Base-by-base conservation (phyloP, 208 protist genomes). In the Trypanosoma vivax region DNA sequence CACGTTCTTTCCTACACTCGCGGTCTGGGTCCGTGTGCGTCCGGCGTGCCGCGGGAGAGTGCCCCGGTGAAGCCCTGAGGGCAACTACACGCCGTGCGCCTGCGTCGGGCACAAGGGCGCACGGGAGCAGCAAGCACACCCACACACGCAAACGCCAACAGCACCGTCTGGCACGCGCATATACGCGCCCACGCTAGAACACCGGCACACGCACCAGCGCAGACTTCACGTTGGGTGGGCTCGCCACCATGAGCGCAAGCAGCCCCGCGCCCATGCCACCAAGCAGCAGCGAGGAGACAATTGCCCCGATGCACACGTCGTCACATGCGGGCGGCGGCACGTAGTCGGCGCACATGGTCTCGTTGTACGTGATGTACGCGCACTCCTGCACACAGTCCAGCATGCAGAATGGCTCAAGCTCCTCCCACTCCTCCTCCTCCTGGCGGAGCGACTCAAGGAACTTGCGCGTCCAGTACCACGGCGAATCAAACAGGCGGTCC, bases 281-380 rank as follows among this genome's bases (percentile, higher is more conserved):
- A 45, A 90, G 58, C 30, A 84, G 62, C 4, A 63, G 61, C 2
- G 73, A 70, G 1, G 83, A 74, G 6, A 60, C 79, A 41, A 87
- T 78, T 25, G 70, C 79, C 47, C 76, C 79, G 43, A 72, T 74
- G 59, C 83, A 85, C n/a, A 90, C 43, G 23, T 61, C 79, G 41
- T 90, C 70, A 35, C 76, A 85, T 33, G 29, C 33, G 3, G 40
- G 45, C 23, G 41, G 39, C n/a, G 33, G 31, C 23, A 39, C 13
- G 47, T 71, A 40, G 53, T 58, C 47, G 21, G 56, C 45, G 51
- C 70, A 79, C 46, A 68, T 27, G 11, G 62, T 18, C 29, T 24
- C 9, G 41, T 25, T 48, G 29, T 46, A 62, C n/a, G 58, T 62
- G 16, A 58, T 19, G 1, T 19, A 57, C 24, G 46, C 21, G 33